A percentile compares a stretch with the other conserved stretches of the same genome.
phyloP scores from a whole-genome alignment of 2,329 filamentous ascomycete species.

The Dactylellina haptotyla region DNA sequence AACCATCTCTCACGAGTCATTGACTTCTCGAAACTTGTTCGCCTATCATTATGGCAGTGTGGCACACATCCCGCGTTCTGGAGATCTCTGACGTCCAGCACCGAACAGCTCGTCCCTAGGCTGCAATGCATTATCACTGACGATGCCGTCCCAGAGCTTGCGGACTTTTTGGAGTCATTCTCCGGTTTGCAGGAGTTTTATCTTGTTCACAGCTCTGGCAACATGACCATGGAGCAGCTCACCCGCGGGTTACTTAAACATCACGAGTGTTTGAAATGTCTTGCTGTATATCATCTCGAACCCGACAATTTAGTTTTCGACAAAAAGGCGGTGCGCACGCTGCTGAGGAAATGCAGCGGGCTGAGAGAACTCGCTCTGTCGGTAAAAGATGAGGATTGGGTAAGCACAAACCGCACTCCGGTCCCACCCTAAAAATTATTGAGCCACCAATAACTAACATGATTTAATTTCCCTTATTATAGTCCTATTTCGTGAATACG shows the following conservation, averaged over 20 bases:
- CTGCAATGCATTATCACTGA: conserved; percentile 54
- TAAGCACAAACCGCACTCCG: conserved; percentile 8
- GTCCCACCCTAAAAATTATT: too few species aligned
- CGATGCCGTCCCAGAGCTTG: conserved; percentile 52
- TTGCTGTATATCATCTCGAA: conserved; percentile 51
- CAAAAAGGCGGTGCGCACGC: conserved; percentile 41
- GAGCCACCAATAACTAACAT: conserved; percentile 10
- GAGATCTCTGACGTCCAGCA: conserved; percentile 47
- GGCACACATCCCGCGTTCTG: conserved; percentile 52
- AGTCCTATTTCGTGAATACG: conserved; percentile 54
- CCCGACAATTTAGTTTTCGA: conserved; percentile 51
- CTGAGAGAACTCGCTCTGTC: conserved; percentile 49
- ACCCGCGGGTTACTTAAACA: conserved; percentile 47
- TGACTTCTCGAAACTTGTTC: conserved; percentile 51
- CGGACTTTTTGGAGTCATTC: conserved; percentile 52
- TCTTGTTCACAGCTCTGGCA: conserved; percentile 51
- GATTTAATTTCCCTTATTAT: neutral
- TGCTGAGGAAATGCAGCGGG: conserved; percentile 42
- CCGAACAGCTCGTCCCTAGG: conserved; percentile 47
- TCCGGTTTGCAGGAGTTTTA: conserved; percentile 51
- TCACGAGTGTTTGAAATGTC: conserved; percentile 50
- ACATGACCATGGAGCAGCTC: conserved; percentile 53
- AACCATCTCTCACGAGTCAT: conserved; percentile 52
- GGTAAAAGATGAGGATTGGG: conserved; percentile 53
- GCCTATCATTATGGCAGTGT: conserved; percentile 50